Base-by-base conservation (phyloP, 768 basidiomycete species). In the Terana coerulea region DNA sequence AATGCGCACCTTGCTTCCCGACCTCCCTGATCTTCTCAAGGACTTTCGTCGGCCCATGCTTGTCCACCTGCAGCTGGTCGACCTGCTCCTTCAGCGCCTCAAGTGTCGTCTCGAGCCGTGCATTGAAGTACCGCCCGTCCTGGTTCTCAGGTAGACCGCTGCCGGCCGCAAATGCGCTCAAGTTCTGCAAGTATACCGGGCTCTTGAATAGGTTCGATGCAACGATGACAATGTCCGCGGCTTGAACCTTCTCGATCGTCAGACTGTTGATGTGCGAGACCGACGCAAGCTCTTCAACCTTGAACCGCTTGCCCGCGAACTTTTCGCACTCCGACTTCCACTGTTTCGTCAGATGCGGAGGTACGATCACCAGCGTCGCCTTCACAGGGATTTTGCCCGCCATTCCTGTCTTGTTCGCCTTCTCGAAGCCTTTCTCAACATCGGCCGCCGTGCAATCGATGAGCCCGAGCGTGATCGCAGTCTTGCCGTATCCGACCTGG, bases 401-500 rank as follows among this genome's bases (percentile, higher is more conserved):
- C 45, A 39, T 39, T 22, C 24, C 10, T 28, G n/a, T 43, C 46
- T 76, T 72, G 25, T 19, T 29, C 30, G 45, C 39, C 11, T 19
- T 24, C 25, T 74, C 65, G 56, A 86, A 81, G 56, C 88, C 86
- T 54, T 77, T 72, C 49, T 72, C 67, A 43, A 86, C 79, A 15
- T 68, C 68, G 57, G 80, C 76, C 17, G 72, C 69, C 19, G 83
- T 75, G 61, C 85, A 84, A 61, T 92, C 88, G 55, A 97, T 86
- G 53, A 98, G 76, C 17, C 87, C 94, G 25, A 98, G 77, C 2
- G 91, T 93, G 57, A 97, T 95, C 19, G 93, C 94, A 0, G 95
- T 98, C 72, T 98, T 98, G 15, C 95, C 95, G 62, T 98, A 98
- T 45, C 95, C 95, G 54, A 98, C 95, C 71, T 95, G 88, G 61